A percentile compares a stretch with the other conserved stretches of the same genome.
Evolutionary conservation across 1,139 yeast genomes (phyloP).

Genomic region (Scheffersomyces lignicola): DNA sequence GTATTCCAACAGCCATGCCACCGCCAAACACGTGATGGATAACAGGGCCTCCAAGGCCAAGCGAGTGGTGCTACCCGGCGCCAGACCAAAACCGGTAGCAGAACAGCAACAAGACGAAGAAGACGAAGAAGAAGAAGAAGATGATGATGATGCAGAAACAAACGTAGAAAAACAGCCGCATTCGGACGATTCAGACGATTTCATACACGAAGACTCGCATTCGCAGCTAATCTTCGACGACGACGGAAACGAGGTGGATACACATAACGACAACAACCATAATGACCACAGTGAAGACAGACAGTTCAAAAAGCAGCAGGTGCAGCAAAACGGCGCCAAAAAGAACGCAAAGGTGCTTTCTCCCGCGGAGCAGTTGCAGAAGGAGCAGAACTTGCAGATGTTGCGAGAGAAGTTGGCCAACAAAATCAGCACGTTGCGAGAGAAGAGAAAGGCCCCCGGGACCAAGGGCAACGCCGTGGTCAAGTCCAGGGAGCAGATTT

Average conservation of each 20-base stretch:
- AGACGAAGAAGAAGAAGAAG: conserved; percentile 16
- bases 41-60: conserved; percentile 57
- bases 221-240: conserved; percentile 66
- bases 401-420: conserved; percentile 72
- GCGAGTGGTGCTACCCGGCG: conserved; percentile 55
- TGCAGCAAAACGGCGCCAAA: conserved; percentile 17
- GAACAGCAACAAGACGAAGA: conserved; percentile 18
- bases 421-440: conserved; percentile 68
- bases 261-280: neutral
- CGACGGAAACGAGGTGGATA: conserved; percentile 63
- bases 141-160: conserved; percentile 11
- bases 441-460: conserved; percentile 91
- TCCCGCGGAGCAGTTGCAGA: conserved; percentile 49
- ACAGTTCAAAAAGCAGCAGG: conserved; percentile 16
- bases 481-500: conserved; percentile 71
- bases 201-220: conserved; percentile 33
- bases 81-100: conserved; percentile 16
- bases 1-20: conserved; percentile 38
- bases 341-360: conserved; percentile 31
- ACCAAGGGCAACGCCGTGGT: conserved; percentile 79
- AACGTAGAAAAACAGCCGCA: conserved; percentile 11
- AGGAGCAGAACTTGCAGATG: conserved; percentile 58
- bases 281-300: conserved; percentile 15
- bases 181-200: conserved; percentile 11
- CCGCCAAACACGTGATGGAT: conserved; percentile 69